Evolutionary conservation across 2,329 filamentous ascomycete species (phyloP).

Genomic region (Aplosporella prunicola): DNA sequence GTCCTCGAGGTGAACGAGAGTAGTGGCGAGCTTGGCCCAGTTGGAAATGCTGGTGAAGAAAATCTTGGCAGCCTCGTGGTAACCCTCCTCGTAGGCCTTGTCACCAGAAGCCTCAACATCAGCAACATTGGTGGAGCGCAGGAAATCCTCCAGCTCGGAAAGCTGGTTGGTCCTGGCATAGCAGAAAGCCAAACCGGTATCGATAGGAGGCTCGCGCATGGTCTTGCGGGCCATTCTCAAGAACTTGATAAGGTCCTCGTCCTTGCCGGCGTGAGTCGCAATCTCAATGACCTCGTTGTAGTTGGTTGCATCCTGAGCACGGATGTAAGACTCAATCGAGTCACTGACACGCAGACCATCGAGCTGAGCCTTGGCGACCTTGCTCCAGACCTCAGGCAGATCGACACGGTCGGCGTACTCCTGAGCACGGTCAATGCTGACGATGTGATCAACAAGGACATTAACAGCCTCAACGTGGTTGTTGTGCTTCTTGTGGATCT

Average conservation of each 20-base stretch:
- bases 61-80: slow-evolving; percentile 95
- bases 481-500: slow-evolving; percentile 96
- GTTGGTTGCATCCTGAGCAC: slow-evolving; percentile 85
- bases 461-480: slow-evolving; percentile 80
- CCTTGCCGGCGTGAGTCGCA: slow-evolving; percentile 89
- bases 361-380: slow-evolving; percentile 93
- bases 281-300: slow-evolving; percentile 94
- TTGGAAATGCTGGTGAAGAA: slow-evolving; percentile 98
- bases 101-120: slow-evolving; percentile 95
- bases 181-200: slow-evolving; percentile 88
- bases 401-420: slow-evolving; percentile 94
- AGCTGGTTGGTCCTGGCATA: slow-evolving; percentile 89
- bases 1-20: slow-evolving; percentile 89
- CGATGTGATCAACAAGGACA: slow-evolving; percentile 90
- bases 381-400: slow-evolving; percentile 92
- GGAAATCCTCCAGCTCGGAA: slow-evolving; percentile 88
- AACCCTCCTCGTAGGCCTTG: slow-evolving; percentile 91
- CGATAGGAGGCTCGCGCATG: slow-evolving; percentile 82
- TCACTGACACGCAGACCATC: slow-evolving; percentile 90
- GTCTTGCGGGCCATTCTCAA: slow-evolving; percentile 97
- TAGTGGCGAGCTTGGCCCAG: slow-evolving; percentile 98
- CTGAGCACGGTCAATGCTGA: slow-evolving; percentile 95
- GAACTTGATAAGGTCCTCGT: slow-evolving; percentile 94
- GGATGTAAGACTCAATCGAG: slow-evolving; percentile 94
- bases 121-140: slow-evolving; percentile 85